These are phyloP conservation scores for Quercus bicolor DNA, from an alignment of 306 rosid species.

Conservation along the genomic window DNA sequence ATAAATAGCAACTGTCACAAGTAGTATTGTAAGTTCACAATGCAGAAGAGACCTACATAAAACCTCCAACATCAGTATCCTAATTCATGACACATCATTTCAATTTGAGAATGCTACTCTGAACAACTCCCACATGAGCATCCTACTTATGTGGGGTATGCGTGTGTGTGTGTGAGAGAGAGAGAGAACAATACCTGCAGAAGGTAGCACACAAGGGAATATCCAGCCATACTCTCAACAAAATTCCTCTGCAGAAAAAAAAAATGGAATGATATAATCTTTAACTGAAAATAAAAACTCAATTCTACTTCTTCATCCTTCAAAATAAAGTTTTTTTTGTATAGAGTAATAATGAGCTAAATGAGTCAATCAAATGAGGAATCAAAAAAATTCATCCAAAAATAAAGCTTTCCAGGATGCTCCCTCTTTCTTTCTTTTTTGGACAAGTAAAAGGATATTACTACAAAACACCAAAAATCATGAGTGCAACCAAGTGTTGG, in stretches of 20 bases:
- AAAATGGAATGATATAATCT: constrained; percentile 11
- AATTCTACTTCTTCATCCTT: not conserved
- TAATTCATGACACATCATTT: not conserved
- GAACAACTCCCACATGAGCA: not conserved
- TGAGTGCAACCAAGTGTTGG: not conserved
- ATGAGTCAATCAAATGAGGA: no score
- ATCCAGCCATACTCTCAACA: constrained; percentile 99
- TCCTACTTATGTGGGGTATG: not conserved
- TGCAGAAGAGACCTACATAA: not conserved
- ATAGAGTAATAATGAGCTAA: not conserved
- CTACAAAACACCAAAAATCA: not conserved
- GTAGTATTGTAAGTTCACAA: not conserved
- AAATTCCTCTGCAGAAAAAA: constrained; percentile 76
- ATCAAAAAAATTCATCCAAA: not conserved
- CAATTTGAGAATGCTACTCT: not conserved
- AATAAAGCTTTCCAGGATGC: not conserved
- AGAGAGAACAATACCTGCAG: constrained; percentile 58
- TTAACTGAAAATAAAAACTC: constrained; percentile 5
- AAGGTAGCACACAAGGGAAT: constrained; percentile 97
- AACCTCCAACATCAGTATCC: not conserved
- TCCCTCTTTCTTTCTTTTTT: not conserved
- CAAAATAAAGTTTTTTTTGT: no score
- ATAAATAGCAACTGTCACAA: not conserved
- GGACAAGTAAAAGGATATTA: not conserved
- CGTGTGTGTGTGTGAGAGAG: not conserved